phyloP scores from a whole-genome alignment of 495 filamentous ascomycete species.

The Podospora pseudoanserina region DNA sequence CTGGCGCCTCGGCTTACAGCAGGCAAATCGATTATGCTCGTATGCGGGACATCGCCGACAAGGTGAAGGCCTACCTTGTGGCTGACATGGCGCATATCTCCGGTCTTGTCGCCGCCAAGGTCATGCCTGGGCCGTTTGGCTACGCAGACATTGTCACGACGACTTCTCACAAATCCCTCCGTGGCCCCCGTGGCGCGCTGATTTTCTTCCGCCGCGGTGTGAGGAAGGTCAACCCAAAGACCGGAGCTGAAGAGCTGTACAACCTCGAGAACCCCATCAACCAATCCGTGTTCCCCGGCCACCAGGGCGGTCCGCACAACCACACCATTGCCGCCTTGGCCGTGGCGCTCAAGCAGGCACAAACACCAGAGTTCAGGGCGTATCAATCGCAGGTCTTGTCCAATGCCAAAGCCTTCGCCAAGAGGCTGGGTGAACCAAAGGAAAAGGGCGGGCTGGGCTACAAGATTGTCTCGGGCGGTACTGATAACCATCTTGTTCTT shows the following conservation, averaged over 20 bases:
- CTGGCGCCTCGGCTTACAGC: slow-evolving; percentile 92
- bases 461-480: slow-evolving; percentile 86
- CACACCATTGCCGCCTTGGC: slow-evolving; percentile 96
- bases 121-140: slow-evolving; percentile 82
- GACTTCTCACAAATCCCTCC: slow-evolving; percentile 96
- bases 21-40: slow-evolving; percentile 86
- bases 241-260: slow-evolving; percentile 77
- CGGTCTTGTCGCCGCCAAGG: slow-evolving; percentile 85
- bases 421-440: slow-evolving; percentile 66
- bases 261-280: slow-evolving; percentile 95
- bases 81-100: slow-evolving; percentile 99
- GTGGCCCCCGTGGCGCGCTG: slow-evolving; percentile 92
- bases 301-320: slow-evolving; percentile 97
- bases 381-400: slow-evolving; percentile 86
- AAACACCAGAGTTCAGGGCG: slow-evolving; percentile 76
- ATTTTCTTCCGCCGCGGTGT: slow-evolving; percentile 97
- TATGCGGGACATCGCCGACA: slow-evolving; percentile 83
- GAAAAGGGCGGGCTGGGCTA: slow-evolving; percentile 79
- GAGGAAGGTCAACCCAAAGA: slow-evolving; percentile 77
- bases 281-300: slow-evolving; percentile 95
- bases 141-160: slow-evolving; percentile 94
- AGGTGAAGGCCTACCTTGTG: slow-evolving; percentile 86
- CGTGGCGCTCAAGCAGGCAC: slow-evolving; percentile 90
- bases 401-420: slow-evolving; percentile 83
- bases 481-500: slow-evolving; percentile 94